Evolutionary conservation across 345 rosid species (phyloP).

Genomic region (Ceriops tagal): DNA sequence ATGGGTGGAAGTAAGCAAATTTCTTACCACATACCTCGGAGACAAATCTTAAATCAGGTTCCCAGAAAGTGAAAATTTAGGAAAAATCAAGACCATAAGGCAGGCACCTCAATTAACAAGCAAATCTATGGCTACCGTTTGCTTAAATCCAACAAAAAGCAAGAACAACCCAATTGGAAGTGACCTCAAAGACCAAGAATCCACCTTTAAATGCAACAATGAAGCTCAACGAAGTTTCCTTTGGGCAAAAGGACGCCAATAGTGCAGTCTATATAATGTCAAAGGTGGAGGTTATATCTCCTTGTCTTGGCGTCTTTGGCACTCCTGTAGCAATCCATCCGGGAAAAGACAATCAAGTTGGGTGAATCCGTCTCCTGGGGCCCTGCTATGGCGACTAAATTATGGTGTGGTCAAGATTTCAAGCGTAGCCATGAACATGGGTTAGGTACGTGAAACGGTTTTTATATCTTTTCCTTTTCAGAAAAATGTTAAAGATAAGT

Average conservation of each 20-base stretch:
- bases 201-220: slow-evolving; percentile 7
- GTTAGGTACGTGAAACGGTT: slow-evolving; percentile 6
- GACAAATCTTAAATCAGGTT: slow-evolving; percentile 9
- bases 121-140: slow-evolving; percentile 14
- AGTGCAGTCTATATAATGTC: slow-evolving; percentile 6
- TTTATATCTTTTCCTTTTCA: not conserved
- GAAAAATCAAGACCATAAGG: not conserved
- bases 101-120: not conserved
- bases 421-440: not conserved
- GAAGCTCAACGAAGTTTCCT: slow-evolving; percentile 27
- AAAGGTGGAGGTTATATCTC: not conserved
- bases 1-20: no score
- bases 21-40: no score
- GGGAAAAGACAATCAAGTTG: slow-evolving; percentile 7
- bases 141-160: slow-evolving; percentile 12
- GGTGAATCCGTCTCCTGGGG: no score
- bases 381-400: no score
- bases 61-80: no score
- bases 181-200: slow-evolving; percentile 16
- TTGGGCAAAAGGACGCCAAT: slow-evolving; percentile 10
- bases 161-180: slow-evolving; percentile 29
- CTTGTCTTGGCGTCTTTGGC: slow-evolving; percentile 5
- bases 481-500: not conserved
- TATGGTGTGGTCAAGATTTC: not conserved
- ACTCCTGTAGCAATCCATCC: slow-evolving; percentile 11